Percentiles rank a stretch among this genome's conserved stretches.
phyloP scores from a whole-genome alignment of 495 filamentous ascomycete genomes.

The Chaetomidium leptoderma region DNA sequence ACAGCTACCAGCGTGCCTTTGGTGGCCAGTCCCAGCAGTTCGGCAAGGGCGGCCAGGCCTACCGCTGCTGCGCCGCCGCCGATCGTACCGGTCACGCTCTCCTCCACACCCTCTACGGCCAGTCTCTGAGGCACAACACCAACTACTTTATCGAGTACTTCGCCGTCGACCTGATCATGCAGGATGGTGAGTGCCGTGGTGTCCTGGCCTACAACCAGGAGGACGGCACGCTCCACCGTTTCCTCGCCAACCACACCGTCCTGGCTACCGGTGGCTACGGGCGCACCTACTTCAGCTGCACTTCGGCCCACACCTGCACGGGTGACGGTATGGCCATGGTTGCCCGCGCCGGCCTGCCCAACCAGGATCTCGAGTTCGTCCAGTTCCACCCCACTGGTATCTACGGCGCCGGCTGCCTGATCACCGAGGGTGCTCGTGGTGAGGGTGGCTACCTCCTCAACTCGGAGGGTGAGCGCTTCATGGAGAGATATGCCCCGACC shows the following conservation, averaged over 20 bases:
- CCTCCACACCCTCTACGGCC: slow-evolving; percentile 95
- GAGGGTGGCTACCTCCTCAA: slow-evolving; percentile 98
- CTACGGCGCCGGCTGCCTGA: slow-evolving; percentile 96
- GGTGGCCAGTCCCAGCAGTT: slow-evolving; percentile 93
- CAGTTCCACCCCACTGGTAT: slow-evolving; percentile 99
- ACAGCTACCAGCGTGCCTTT: slow-evolving; percentile 90
- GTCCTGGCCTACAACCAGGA: slow-evolving; percentile 97
- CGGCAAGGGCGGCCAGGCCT: slow-evolving; percentile 95
- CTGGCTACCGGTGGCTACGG: slow-evolving; percentile 95
- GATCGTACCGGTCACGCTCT: slow-evolving; percentile 95
- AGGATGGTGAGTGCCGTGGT: slow-evolving; percentile 91
- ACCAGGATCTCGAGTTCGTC: slow-evolving; percentile 99
- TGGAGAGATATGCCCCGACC: slow-evolving; percentile 96
- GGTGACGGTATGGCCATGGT: slow-evolving; percentile 99
- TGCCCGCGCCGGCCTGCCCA: slow-evolving; percentile 91
- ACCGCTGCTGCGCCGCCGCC: slow-evolving; percentile 90
- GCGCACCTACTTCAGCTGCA: slow-evolving; percentile 95
- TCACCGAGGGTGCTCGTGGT: slow-evolving; percentile 96
- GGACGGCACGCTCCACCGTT: slow-evolving; percentile 93
- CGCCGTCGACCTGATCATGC: slow-evolving; percentile 92
- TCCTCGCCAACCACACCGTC: slow-evolving; percentile 93
- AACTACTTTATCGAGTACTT: slow-evolving; percentile 99
- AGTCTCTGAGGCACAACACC: slow-evolving; percentile 93
- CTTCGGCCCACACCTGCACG: slow-evolving; percentile 95
- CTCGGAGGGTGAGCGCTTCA: slow-evolving; percentile 95